A percentile compares a stretch with the other conserved stretches of the same genome.
Evolutionary conservation across 768 basidiomycete species (phyloP).

Genomic region (Lactarius indigo): DNA sequence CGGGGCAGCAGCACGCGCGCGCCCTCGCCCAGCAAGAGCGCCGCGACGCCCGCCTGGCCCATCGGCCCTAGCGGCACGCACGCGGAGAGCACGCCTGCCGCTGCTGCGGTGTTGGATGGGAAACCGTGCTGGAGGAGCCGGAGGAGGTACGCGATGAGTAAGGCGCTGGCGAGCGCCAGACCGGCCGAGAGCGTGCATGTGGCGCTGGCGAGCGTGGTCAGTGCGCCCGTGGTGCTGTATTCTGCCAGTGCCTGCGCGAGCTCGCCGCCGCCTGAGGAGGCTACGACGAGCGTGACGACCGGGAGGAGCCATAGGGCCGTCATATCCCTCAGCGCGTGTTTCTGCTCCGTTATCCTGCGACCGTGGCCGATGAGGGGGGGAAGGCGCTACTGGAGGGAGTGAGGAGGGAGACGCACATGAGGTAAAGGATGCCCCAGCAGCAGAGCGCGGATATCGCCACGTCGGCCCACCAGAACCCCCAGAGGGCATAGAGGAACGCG

Average conservation of each 20-base stretch:
- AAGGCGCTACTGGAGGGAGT: too few relatives aligned
- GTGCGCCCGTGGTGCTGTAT: conserved; percentile 41
- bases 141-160: conserved; percentile 60
- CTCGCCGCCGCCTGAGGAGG: conserved; percentile 61
- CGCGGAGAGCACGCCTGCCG: conserved; percentile 46
- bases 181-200: conserved; percentile 56
- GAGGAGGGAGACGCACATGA: conserved; percentile 48
- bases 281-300: conserved; percentile 69
- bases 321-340: conserved; percentile 53
- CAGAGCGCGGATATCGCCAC: conserved; percentile 51
- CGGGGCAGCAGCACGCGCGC: conserved; percentile 38
- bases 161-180: conserved; percentile 58
- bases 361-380: too few relatives aligned
- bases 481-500: conserved; percentile 50
- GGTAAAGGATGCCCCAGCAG: conserved; percentile 58
- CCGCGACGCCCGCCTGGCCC: conserved; percentile 60
- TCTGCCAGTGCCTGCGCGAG: conserved; percentile 45
- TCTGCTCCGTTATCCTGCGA: conserved; percentile 38
- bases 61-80: conserved; percentile 76
- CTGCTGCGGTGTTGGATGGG: conserved; percentile 38
- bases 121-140: conserved; percentile 57
- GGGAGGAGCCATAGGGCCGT: conserved; percentile 72
- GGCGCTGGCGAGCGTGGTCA: conserved; percentile 51
- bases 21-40: conserved; percentile 53
- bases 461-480: conserved; percentile 72